A percentile compares a stretch with the other conserved stretches of the same genome.
Conservation (phyloP, 139 green algal species). For the Desmodesmus armatus region DNA sequence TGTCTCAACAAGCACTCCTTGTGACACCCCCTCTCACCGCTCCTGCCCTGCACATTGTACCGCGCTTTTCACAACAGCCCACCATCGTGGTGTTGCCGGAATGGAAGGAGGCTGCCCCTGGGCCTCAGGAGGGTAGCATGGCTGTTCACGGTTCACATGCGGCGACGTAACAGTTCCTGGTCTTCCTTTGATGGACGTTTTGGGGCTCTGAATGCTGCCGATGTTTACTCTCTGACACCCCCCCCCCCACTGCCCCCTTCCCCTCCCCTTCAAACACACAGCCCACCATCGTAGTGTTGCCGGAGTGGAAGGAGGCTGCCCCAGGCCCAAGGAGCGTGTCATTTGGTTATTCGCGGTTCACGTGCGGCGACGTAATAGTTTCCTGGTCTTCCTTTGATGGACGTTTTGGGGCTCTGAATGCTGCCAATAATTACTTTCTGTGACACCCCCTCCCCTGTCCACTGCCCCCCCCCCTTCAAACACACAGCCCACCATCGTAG, state of each 20-base stretch:
- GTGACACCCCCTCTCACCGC: too few species aligned
- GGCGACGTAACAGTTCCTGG: neutral
- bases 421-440: neutral
- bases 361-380: conserved; percentile 38
- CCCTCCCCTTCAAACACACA: too few species aligned
- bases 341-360: conserved; percentile 78
- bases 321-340: conserved; percentile 55
- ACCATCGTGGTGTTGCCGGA: conserved; percentile 84
- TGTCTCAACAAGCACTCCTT: too few species aligned
- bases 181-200: neutral
- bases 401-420: neutral
- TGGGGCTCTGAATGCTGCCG: neutral
- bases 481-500: conserved; percentile 78
- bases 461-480: too few species aligned
- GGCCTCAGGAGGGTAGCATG: conserved; percentile 65
- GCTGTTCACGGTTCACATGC: conserved; percentile 72
- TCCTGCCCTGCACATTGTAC: too few species aligned
- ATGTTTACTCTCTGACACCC: neutral
- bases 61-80: too few species aligned
- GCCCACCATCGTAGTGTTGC: conserved; percentile 80
- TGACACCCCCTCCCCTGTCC: neutral
- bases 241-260: neutral
- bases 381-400: neutral
- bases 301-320: conserved; percentile 75
- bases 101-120: conserved; percentile 64